A percentile compares a stretch with the other conserved stretches of the same genome.
Conservation (phyloP, 805 yeast species). For the Kodamaea leandrae region DNA sequence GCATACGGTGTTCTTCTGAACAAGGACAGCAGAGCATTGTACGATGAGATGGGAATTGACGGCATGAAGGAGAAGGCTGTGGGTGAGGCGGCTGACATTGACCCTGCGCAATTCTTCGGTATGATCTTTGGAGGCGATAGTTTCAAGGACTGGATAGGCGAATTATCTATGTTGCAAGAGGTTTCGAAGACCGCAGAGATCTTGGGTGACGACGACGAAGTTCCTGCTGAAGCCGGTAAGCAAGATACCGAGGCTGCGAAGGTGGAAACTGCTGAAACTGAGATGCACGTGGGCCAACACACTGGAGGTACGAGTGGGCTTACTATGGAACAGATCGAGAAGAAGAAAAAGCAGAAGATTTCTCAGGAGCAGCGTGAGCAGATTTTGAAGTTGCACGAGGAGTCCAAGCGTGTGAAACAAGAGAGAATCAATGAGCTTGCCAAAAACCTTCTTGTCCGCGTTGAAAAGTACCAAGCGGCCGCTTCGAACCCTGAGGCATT, state of each 20-base stretch:
- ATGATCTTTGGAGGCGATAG: slow-evolving; percentile 83
- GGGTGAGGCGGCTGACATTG: slow-evolving; percentile 64
- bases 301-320: slow-evolving; percentile 7
- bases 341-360: slow-evolving; percentile 31
- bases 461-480: slow-evolving; percentile 56
- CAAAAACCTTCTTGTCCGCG: slow-evolving; percentile 44
- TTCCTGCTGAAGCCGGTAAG: slow-evolving; percentile 5
- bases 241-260: slow-evolving; percentile 4
- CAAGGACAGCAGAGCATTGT: slow-evolving; percentile 59
- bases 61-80: slow-evolving; percentile 59
- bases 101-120: slow-evolving; percentile 82
- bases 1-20: slow-evolving; percentile 84
- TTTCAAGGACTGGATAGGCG: slow-evolving; percentile 83
- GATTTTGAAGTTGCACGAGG: slow-evolving; percentile 48
- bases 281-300: slow-evolving; percentile 24
- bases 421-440: slow-evolving; percentile 52
- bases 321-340: slow-evolving; percentile 24
- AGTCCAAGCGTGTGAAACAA: slow-evolving; percentile 50
- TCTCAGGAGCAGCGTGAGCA: slow-evolving; percentile 46
- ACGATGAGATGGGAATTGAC: slow-evolving; percentile 74
- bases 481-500: slow-evolving; percentile 60
- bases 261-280: slow-evolving; percentile 9
- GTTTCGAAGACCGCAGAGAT: slow-evolving; percentile 61
- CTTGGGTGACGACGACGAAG: slow-evolving; percentile 37
- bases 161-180: slow-evolving; percentile 73